A percentile compares a stretch with the other conserved stretches of the same genome.
Evolutionary conservation across 2,329 filamentous ascomycete species (phyloP).

Genomic region (Pestalotiopsis sp.): DNA sequence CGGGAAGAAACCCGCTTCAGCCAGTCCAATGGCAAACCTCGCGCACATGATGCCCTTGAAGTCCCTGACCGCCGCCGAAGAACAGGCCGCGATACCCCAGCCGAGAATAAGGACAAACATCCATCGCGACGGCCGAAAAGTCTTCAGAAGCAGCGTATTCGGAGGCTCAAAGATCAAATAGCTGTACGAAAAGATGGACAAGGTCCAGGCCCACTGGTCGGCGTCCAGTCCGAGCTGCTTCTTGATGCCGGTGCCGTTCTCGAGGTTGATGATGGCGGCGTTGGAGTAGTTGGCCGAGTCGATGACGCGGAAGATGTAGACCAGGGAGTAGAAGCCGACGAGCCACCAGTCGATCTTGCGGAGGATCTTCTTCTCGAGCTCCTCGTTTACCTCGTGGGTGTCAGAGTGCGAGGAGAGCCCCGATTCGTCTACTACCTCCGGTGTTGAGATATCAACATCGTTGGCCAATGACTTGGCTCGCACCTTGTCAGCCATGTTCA

Average conservation of each 20-base stretch:
- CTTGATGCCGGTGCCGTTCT: conserved; percentile 41
- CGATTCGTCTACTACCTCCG: not conserved
- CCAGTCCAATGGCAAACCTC: conserved; percentile 38
- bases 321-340: conserved; percentile 36
- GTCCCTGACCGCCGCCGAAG: conserved; percentile 34
- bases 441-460: conserved; percentile 15
- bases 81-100: conserved; percentile 39
- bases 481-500: not conserved
- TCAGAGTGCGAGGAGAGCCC: conserved; percentile 5
- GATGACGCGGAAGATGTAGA: conserved; percentile 42
- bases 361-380: conserved; percentile 32
- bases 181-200: conserved; percentile 43
- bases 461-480: conserved; percentile 14
- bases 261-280: conserved; percentile 43
- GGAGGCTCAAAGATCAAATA: conserved; percentile 41
- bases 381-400: conserved; percentile 12
- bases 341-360: conserved; percentile 38
- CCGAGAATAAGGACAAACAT: conserved; percentile 37
- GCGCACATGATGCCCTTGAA: conserved; percentile 40
- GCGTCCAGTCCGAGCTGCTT: conserved; percentile 35
- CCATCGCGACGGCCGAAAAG: conserved; percentile 35
- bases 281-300: conserved; percentile 42
- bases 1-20: conserved; percentile 39
- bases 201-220: conserved; percentile 39
- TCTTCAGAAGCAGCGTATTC: conserved; percentile 39